Base-by-base conservation (phyloP, 2,329 filamentous ascomycete species). In the Tympanopsis confertula region DNA sequence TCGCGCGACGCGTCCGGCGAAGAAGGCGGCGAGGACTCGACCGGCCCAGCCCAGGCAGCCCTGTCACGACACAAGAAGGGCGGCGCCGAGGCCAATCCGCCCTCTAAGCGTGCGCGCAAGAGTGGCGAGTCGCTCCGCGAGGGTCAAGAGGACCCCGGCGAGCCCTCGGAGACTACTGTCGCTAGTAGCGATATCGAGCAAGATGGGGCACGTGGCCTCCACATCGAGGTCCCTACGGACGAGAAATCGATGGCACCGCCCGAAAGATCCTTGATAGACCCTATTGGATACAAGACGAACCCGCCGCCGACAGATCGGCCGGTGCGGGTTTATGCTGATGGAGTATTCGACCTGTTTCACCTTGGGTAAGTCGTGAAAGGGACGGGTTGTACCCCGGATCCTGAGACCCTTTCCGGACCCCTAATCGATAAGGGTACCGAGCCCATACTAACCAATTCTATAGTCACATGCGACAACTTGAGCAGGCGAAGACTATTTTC, bases 401-500 rank as follows among this genome's bases (percentile, higher is more conserved):
- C n/a, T n/a, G n/a, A n/a, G n/a, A n/a, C n/a, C n/a, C n/a, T n/a
- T n/a, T n/a, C n/a, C n/a, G n/a, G n/a, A n/a, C n/a, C n/a, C n/a
- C n/a, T n/a, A n/a, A n/a, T n/a, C n/a, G n/a, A n/a, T n/a, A n/a
- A n/a, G n/a, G n/a, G n/a, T n/a, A n/a, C n/a, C n/a, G n/a, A n/a
- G n/a, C n/a, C n/a, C n/a, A n/a, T n/a, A n/a, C n/a, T n/a, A n/a
- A n/a, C n/a, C n/a, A n/a, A 28, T 28, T 7, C 38, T 15, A 39
- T 50, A 94, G 86, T 37, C 91, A 98, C 62, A 96, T 96, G 91
- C 86, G 91, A 56, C 87, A 94, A 62, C 81, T 98, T 41, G 88
- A 98, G 58, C 91, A 98, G 63, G 89, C 91, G 29, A 98, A 98
- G 65, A 94, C 86, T 50, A 88, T 89, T 2, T 98, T 98, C 58